These are phyloP conservation scores for Biscogniauxia mediterranea DNA, from an alignment of 2,329 filamentous ascomycete genomes.

Conservation along the genomic window DNA sequence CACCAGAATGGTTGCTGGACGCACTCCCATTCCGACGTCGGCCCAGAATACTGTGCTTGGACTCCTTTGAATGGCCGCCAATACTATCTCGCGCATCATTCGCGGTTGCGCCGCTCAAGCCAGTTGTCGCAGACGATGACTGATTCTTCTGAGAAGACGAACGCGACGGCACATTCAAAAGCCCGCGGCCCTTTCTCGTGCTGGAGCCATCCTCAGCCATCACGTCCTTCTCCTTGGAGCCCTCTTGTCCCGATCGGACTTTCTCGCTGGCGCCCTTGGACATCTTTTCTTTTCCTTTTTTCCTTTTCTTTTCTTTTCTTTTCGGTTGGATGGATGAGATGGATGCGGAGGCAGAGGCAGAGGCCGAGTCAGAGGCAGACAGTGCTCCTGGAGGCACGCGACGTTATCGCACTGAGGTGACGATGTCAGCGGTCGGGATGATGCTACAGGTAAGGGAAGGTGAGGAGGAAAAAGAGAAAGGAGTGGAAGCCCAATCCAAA, in stretches of 20 bases:
- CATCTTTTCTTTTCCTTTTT: slow-evolving; percentile 18
- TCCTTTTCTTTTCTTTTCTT: too few relatives aligned
- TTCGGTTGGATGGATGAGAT: too few relatives aligned
- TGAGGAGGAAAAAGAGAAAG: neutral
- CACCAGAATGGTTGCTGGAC: slow-evolving; percentile 61
- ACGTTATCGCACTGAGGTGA: neutral
- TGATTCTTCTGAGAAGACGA: slow-evolving; percentile 62
- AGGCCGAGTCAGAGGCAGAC: neutral
- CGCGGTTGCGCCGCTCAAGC: slow-evolving; percentile 58
- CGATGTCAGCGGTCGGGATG: neutral
- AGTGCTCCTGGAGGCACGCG: neutral
- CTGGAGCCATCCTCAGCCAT: slow-evolving; percentile 21
- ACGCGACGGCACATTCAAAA: slow-evolving; percentile 59
- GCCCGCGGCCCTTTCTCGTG: slow-evolving; percentile 40
- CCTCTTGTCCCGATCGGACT: slow-evolving; percentile 25
- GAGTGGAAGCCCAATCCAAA: neutral
- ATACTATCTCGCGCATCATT: slow-evolving; percentile 62
- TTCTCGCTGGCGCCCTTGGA: slow-evolving; percentile 29
- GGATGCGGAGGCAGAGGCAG: too few relatives aligned
- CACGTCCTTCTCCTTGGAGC: slow-evolving; percentile 26
- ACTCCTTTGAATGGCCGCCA: slow-evolving; percentile 63
- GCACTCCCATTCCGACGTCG: slow-evolving; percentile 65
- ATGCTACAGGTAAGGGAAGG: neutral
- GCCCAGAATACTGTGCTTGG: slow-evolving; percentile 62
- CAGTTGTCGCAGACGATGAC: slow-evolving; percentile 57